Percentiles rank a stretch among this genome's conserved stretches.
Conservation (phyloP, 345 rosid species). For the Hypericum androsaemum region DNA sequence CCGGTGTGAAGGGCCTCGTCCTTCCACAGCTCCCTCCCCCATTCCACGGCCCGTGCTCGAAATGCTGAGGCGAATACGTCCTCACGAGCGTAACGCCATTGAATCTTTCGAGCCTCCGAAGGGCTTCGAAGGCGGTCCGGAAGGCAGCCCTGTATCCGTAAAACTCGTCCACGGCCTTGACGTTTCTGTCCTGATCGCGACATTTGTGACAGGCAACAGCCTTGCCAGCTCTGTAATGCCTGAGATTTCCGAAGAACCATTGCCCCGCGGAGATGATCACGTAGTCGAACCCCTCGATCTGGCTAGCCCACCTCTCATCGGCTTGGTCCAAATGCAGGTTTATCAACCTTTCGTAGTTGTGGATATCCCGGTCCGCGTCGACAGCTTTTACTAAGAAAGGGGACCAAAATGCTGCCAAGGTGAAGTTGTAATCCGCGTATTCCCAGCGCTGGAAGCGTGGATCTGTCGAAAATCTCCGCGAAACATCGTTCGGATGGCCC, state of each 20-base stretch:
- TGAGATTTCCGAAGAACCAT: slow-evolving; percentile 47
- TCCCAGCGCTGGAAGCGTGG: slow-evolving; percentile 10
- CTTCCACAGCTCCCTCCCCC: slow-evolving; percentile 57
- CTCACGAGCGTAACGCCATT: slow-evolving; percentile 36
- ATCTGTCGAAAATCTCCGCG: slow-evolving; percentile 2
- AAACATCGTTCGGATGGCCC: slow-evolving; percentile 24
- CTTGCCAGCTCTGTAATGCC: slow-evolving; percentile 23
- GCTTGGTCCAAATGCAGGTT: slow-evolving; percentile 40
- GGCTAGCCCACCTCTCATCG: slow-evolving; percentile 34
- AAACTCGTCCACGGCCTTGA: slow-evolving; percentile 22
- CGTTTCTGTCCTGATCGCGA: slow-evolving; percentile 12
- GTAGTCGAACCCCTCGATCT: slow-evolving; percentile 33
- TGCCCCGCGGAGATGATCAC: slow-evolving; percentile 47
- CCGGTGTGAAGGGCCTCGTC: slow-evolving; percentile 32
- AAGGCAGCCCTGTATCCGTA: slow-evolving; percentile 53
- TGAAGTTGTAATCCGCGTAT: slow-evolving; percentile 24
- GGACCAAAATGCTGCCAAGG: slow-evolving; percentile 40
- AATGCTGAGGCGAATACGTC: slow-evolving; percentile 53
- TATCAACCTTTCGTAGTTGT: slow-evolving; percentile 27
- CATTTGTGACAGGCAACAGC: slow-evolving; percentile 38
- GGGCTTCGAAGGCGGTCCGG: slow-evolving; percentile 39
- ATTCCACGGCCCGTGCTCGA: slow-evolving; percentile 60
- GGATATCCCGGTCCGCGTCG: slow-evolving; percentile 32
- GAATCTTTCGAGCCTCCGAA: slow-evolving; percentile 22
- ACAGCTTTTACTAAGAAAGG: slow-evolving; percentile 41